Evolutionary conservation across 768 basidiomycete genomes (phyloP).

Genomic region (Termitomyces sp.): DNA sequence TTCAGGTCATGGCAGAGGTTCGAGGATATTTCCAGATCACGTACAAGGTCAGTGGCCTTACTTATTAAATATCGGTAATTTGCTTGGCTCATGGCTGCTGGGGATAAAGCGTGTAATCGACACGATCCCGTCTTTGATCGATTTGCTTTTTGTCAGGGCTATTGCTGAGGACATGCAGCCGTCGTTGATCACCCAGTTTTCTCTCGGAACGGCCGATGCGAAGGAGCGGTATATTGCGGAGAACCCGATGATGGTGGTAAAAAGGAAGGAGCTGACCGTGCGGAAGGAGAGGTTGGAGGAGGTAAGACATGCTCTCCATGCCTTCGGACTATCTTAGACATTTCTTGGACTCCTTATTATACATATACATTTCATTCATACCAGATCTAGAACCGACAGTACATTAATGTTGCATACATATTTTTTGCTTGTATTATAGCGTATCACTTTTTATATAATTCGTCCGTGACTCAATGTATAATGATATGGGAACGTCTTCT

Average conservation of each 20-base stretch:
- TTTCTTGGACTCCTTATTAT: not conserved
- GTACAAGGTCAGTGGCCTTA: slow-evolving; percentile 31
- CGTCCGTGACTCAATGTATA: too few species aligned
- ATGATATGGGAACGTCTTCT: too few species aligned
- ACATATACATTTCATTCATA: not conserved
- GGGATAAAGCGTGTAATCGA: slow-evolving; percentile 40
- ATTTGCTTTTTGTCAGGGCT: slow-evolving; percentile 28
- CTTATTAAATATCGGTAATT: not conserved
- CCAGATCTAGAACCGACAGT: too few species aligned
- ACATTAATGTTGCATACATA: too few species aligned
- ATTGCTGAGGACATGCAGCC: slow-evolving; percentile 26
- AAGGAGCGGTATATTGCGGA: slow-evolving; percentile 41
- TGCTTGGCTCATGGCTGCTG: not conserved
- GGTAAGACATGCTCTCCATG: slow-evolving; percentile 33
- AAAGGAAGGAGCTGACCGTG: slow-evolving; percentile 29
- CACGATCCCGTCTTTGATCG: slow-evolving; percentile 31
- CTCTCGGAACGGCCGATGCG: slow-evolving; percentile 29
- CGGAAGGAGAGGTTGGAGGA: slow-evolving; percentile 32
- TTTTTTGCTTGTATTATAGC: too few species aligned
- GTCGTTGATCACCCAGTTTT: slow-evolving; percentile 30
- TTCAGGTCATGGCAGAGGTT: slow-evolving; percentile 39
- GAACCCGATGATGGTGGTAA: slow-evolving; percentile 32
- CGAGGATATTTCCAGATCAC: slow-evolving; percentile 44
- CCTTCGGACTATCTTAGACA: slow-evolving; percentile 16
- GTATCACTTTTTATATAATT: too few species aligned